Base-by-base conservation (phyloP, 2,329 filamentous ascomycete genomes). In the Colletotrichum orbiculare region DNA sequence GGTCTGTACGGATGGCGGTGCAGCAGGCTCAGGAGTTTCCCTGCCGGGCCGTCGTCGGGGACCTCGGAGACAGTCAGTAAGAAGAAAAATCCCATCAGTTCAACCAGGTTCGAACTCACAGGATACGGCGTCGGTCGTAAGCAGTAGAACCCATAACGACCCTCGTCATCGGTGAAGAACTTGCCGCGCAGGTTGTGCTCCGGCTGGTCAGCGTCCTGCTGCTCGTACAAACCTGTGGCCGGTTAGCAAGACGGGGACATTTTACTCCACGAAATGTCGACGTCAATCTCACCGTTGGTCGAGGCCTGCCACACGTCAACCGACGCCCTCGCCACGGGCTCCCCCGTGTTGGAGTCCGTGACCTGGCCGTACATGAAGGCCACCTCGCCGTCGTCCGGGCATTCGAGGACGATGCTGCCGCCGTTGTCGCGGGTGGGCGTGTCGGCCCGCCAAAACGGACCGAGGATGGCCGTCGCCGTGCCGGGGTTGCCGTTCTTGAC, bases 221-320 rank as follows among this genome's bases (percentile, higher is more conserved):
- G 87, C 76, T 91, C 89, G 69, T 87, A 87, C 15, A 70, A 35
- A 4, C 62, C 62, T 69, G 33, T 17, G 15, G 3, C 13, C 43
- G 8, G 38, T 76, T 25, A 5, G 25, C 25, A 35, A 15, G 9
- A 55, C 7, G 61, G 43, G 8, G 1, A n/a, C 34, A 3, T 9
- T 2, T 12, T 25, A 15, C n/a, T 17, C n/a, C 33, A 13, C 35
- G 13, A 39, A 12, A 25, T 38, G 34, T 17, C 39, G 13, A 34
- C 13, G 37, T 4, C n/a, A 25, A 5, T 4, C 74, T 73, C 76
- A 77, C 87, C 82, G 72, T 95, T 94, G 38, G 92, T 91, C 0
- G 87, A 91, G 0, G 91, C 91, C 73, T 94, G 89, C 92, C 92
- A 96, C 56, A 94, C 84, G 72, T 95, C 92, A 41, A 96, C 83